These are phyloP conservation scores for Polytrichum commune DNA, from an alignment of 225 moss, liverwort and hornwort species.

Conservation along the genomic window DNA sequence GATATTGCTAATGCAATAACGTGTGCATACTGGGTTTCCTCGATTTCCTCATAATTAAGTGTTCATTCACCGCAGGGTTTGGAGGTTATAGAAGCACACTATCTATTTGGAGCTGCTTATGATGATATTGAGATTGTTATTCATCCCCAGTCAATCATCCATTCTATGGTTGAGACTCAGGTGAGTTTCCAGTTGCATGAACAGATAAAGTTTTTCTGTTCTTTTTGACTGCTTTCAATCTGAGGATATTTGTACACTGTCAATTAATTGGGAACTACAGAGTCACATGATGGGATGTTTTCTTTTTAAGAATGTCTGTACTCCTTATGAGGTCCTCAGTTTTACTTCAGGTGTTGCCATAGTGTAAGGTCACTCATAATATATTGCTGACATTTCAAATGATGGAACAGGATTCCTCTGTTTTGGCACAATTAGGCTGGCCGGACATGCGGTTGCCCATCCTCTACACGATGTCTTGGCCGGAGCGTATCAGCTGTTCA, in stretches of 20 bases:
- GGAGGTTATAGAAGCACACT: conserved; percentile 98
- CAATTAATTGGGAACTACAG: too few species aligned
- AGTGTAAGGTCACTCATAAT: too few species aligned
- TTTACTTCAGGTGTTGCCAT: too few species aligned
- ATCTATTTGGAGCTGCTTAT: conserved; percentile 86
- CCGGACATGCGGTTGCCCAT: conserved; percentile 97
- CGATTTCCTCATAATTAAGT: too few species aligned
- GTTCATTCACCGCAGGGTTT: conserved; percentile 51
- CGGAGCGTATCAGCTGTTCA: conserved; percentile 82
- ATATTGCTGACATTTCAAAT: conserved; percentile 8
- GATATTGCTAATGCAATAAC: too few species aligned
- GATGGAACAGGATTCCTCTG: conserved; percentile 74
- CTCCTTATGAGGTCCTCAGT: too few species aligned
- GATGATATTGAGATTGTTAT: conserved; percentile 94
- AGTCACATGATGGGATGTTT: too few species aligned
- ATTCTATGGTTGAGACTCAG: conserved; percentile 99
- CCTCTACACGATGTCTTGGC: conserved; percentile 95
- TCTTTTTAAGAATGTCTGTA: too few species aligned
- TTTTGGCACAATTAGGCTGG: conserved; percentile 94
- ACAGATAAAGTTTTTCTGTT: not conserved
- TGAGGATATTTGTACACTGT: too few species aligned
- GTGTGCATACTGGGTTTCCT: too few species aligned
- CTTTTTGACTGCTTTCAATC: not conserved
- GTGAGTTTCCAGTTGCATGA: conserved; percentile 31
- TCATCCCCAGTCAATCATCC: conserved; percentile 95